Evolutionary conservation across 2,329 filamentous ascomycete species (phyloP), one percentile per base, ranked within the genome.

Genomic region (Penicillium psychrosexuale): DNA sequence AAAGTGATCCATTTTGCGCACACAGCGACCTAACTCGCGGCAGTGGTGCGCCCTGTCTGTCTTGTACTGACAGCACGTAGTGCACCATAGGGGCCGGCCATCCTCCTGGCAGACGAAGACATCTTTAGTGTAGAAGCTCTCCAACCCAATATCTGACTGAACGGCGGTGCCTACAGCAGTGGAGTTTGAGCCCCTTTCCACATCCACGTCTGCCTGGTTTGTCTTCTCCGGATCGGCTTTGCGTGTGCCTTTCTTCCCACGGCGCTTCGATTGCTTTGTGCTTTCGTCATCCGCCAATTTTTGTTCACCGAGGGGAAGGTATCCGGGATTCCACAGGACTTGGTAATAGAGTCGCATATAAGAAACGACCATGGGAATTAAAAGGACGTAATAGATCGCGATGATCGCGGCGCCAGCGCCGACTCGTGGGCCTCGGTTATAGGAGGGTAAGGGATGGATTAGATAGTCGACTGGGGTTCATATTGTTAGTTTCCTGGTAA

Each of bases 1-100:
- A 66, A 92, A 94, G 69, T 97, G 93, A 60, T 97, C 93, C 88
- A 97, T 94, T 66, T 94, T 94, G 38, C 82, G 78, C 22, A 96
- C 88, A 67, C 93, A 97, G 40, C 91, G 82, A 47, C 84, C 84
- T 12, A 94, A 78, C 68, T 96, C 90, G 49, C 86, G 86, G 67
- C 89, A 95, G 72, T 97, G 93, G 69, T 96, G 91, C 2, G 88
- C 83, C 3, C 93, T 83, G 67, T 97, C 93, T 0, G 89, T 86
- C 72, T 97, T 97, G 84, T 89, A 96, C 61, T 88, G 90, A 53
- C 83, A 83, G 70, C 93, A 99, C 49, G 84, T 82, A 4, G 86
- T 86, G 74, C 93, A 99, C 85, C 90, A 97, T 31, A 85, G 83
- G 0, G 93, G 93, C n/a, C 87, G 80, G 0, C 94, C 94, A 64